Base-by-base conservation (phyloP, 805 yeast genomes). In the Pichia cabralensis region DNA sequence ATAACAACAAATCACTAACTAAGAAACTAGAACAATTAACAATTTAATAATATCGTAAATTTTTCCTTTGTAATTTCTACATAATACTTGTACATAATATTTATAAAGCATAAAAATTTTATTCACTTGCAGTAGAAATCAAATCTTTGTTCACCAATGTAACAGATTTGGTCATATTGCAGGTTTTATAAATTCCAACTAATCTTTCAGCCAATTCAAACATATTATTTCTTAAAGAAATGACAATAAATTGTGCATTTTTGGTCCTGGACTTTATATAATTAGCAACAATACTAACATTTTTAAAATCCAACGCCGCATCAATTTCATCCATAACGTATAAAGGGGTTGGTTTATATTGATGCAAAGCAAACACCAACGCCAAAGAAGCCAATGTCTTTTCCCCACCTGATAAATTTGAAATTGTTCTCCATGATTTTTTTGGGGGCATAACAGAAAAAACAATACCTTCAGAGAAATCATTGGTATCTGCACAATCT, bases 391-490 rank as follows among this genome's bases (percentile, higher is more conserved):
- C 81, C 42, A 92, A 68, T 0, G 99, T 92, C 60, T 92, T 92
- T 50, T 92, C 99, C 44, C 99, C 99, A 45, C 99, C 99, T 3
- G 96, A 86, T 37, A 92, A 61, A 50, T 92, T 92, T 14, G 95
- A 76, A 35, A 92, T 92, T 49, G 92, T 92, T 52, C 82, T 81
- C 99, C 99, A 92, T 25, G 94, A 79, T 56, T 92, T 92, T 61
- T 86, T 89, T 0, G 99, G 99, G 2, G 99, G 99, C 98, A 92
- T 92, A 6, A 92, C 98, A 56, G 95, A 82, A 57, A 92, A 92
- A 27, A 88, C 62, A 25, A 92, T 88, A 22, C 99, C 99, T 60
- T 92, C 98, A 1, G 95, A 76, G 50, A 92, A 92, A 58, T 92
- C 97, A 52, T 89, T 69, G 41, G 94, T 80, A 52, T 92, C 98